phyloP scores from a whole-genome alignment of 345 rosid genomes.

The Boechera divaricarpa region DNA sequence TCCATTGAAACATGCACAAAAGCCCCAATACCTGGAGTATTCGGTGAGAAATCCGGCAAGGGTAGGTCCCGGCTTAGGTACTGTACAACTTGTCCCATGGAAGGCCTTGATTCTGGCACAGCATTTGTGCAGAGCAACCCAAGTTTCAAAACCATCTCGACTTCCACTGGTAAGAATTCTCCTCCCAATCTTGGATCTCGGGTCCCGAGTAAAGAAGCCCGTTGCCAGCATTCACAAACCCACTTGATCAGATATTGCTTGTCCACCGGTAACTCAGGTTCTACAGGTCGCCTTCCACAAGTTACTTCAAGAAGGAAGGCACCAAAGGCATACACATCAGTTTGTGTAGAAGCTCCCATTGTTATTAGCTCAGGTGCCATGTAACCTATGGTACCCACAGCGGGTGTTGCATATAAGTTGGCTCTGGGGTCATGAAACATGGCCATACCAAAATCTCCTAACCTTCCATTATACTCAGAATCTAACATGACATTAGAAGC shows the following conservation, averaged over 20 bases:
- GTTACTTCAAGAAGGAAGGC: slow-evolving; percentile 16
- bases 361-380: slow-evolving; percentile 50
- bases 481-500: slow-evolving; percentile 52
- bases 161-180: neutral
- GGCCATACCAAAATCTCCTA: slow-evolving; percentile 59
- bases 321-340: slow-evolving; percentile 45
- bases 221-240: slow-evolving; percentile 35
- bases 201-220: slow-evolving; percentile 33
- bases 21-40: slow-evolving; percentile 9
- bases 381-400: slow-evolving; percentile 53
- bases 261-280: neutral
- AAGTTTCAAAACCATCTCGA: slow-evolving; percentile 26
- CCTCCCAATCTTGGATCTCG: slow-evolving; percentile 40
- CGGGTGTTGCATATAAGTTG: slow-evolving; percentile 44
- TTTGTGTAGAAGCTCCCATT: slow-evolving; percentile 43
- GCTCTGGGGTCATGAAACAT: slow-evolving; percentile 42
- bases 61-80: neutral
- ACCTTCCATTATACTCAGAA: slow-evolving; percentile 44
- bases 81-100: slow-evolving; percentile 14
- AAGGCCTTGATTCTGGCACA: slow-evolving; percentile 22
- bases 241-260: slow-evolving; percentile 30
- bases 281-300: slow-evolving; percentile 38
- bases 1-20: slow-evolving; percentile 2
- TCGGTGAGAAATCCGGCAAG: neutral
- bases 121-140: slow-evolving; percentile 25